phyloP scores from a whole-genome alignment of 163 green algal genomes.

The Chlorella variabilis region DNA sequence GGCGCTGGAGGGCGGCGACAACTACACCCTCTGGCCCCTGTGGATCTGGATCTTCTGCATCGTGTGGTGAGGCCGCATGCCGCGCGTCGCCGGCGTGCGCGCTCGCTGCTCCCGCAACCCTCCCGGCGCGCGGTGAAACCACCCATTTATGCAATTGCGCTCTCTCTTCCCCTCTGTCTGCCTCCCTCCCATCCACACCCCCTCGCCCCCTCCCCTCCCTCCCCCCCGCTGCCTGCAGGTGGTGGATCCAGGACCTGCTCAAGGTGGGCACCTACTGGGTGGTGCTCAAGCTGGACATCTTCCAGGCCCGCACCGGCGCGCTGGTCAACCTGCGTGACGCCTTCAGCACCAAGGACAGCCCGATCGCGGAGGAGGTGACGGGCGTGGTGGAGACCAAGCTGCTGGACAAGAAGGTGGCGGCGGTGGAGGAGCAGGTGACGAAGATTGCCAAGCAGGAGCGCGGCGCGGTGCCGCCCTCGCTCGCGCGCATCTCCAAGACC shows the following conservation, averaged over 20 bases:
- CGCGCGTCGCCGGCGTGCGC: too few relatives aligned
- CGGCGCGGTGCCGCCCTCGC: constrained; percentile 29
- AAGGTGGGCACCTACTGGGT: constrained; percentile 63
- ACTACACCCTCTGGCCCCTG: constrained; percentile 74
- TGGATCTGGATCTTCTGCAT: constrained; percentile 90
- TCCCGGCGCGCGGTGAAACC: too few relatives aligned
- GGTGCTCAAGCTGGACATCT: constrained; percentile 72
- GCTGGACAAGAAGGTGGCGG: constrained; percentile 52
- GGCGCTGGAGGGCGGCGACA: constrained; percentile 23
- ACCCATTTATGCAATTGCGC: too few relatives aligned
- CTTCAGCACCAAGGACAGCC: constrained; percentile 43
- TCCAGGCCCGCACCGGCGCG: constrained; percentile 61
- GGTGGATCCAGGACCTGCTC: constrained; percentile 58
- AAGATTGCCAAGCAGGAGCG: constrained; percentile 8
- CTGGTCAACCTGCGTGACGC: constrained; percentile 72
- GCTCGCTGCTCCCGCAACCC: not conserved
- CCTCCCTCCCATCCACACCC: too few relatives aligned
- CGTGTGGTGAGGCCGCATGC: constrained; percentile 78
- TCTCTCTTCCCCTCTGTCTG: too few relatives aligned
- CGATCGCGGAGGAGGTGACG: constrained; percentile 44
- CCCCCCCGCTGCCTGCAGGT: not conserved
- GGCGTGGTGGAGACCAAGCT: constrained; percentile 71
- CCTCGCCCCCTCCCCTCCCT: too few relatives aligned
- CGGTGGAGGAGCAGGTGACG: constrained; percentile 33
- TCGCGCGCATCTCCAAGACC: constrained; percentile 35